Conservation (phyloP, 768 basidiomycete genomes). For the Leccinum longicurvipes region DNA sequence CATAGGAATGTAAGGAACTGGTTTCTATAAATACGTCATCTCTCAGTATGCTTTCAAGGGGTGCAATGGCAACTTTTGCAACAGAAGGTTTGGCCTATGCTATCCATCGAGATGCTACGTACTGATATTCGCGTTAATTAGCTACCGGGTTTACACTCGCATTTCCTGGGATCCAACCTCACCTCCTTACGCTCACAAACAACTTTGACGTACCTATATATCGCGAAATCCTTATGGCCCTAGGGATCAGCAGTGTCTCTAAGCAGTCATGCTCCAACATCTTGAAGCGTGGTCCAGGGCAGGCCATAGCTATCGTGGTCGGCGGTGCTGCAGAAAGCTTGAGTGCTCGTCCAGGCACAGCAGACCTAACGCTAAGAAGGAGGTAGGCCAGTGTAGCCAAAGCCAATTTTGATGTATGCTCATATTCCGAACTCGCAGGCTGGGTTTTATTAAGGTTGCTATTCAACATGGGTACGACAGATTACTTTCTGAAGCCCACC, state of each 20-base stretch:
- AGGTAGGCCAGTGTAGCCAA: conserved; percentile 38
- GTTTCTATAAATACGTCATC: neutral
- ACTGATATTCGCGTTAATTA: conserved; percentile 26
- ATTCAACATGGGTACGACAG: conserved; percentile 76
- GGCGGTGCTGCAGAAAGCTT: conserved; percentile 96
- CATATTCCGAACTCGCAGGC: conserved; percentile 36
- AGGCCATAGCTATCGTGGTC: conserved; percentile 90
- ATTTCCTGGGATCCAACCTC: conserved; percentile 90
- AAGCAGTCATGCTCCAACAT: conserved; percentile 90
- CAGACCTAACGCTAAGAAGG: conserved; percentile 76
- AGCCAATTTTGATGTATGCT: neutral
- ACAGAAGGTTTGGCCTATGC: conserved; percentile 66
- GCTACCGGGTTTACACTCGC: conserved; percentile 87
- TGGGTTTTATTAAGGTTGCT: conserved; percentile 94
- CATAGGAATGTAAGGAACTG: conserved; percentile 82
- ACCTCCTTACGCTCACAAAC: conserved; percentile 84
- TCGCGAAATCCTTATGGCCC: conserved; percentile 80
- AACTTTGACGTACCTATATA: conserved; percentile 95
- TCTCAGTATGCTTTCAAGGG: conserved; percentile 48
- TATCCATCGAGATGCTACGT: neutral
- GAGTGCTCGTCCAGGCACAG: conserved; percentile 94
- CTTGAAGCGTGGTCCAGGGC: conserved; percentile 54
- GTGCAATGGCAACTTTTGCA: conserved; percentile 92
- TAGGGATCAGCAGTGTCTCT: conserved; percentile 92
- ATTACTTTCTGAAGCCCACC: neutral